Conservation (phyloP, 2,329 filamentous ascomycete species). For the Cytospora mali region DNA sequence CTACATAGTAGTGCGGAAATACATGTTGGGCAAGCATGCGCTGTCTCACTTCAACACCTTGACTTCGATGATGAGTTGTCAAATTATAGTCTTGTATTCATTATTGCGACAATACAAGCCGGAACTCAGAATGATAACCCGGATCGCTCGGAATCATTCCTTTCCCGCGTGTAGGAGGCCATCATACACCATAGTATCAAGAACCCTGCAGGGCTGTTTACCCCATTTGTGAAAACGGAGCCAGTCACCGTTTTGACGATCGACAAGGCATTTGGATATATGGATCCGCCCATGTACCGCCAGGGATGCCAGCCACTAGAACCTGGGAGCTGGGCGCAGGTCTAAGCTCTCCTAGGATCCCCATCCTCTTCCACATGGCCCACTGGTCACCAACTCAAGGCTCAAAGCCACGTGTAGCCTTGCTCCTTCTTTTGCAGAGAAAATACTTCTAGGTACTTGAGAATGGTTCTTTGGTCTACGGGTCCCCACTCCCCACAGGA, state of each 20-base stretch:
- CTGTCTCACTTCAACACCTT: neutral
- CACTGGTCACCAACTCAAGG: neutral
- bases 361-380: neutral
- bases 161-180: neutral
- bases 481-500: neutral
- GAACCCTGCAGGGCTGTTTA: neutral
- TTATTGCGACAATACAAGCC: neutral
- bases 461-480: neutral
- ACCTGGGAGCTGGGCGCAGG: neutral
- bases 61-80: neutral
- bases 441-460: neutral
- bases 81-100: neutral
- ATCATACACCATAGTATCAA: neutral
- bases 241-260: neutral
- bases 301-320: neutral
- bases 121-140: neutral
- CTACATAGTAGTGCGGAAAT: no score
- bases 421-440: neutral
- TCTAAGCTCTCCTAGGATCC: neutral
- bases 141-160: neutral
- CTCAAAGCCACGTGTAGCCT: neutral
- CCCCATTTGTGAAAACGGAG: neutral
- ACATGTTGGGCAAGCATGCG: neutral
- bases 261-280: neutral
- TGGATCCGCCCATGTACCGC: neutral